phyloP scores from a whole-genome alignment of 805 yeast genomes.

The Yarrowia osloensis region DNA sequence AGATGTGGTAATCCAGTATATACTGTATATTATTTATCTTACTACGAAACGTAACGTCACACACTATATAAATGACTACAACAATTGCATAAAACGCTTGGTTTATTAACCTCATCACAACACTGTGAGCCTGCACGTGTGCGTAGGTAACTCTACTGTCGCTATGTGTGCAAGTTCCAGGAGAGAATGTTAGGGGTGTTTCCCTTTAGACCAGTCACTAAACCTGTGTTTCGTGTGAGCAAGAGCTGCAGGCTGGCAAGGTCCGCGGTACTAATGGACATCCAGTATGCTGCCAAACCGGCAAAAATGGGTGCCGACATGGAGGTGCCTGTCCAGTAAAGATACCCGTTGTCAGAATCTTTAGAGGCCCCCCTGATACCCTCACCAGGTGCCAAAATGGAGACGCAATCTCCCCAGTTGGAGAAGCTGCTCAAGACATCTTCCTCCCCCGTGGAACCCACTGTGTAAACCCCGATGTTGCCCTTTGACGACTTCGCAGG shows the following conservation, averaged over 20 bases:
- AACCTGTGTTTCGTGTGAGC: not conserved
- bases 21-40: constrained; percentile 24
- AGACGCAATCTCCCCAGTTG: constrained; percentile 89
- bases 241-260: not conserved
- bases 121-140: not conserved
- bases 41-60: too few relatives aligned
- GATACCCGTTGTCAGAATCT: constrained; percentile 32
- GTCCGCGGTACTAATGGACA: not conserved
- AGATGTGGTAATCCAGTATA: constrained; percentile 41
- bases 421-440: constrained; percentile 75
- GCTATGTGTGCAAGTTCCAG: not conserved
- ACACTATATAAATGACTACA: too few relatives aligned
- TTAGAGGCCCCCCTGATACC: constrained; percentile 60
- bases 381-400: constrained; percentile 82
- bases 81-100: too few relatives aligned
- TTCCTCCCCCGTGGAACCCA: constrained; percentile 84
- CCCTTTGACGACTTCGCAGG: constrained; percentile 69
- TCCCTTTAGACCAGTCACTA: not conserved
- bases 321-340: constrained; percentile 65
- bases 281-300: constrained; percentile 83
- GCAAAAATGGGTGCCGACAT: constrained; percentile 97
- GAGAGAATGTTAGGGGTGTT: not conserved
- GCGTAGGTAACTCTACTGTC: not conserved
- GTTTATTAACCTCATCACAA: too few relatives aligned
- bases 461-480: constrained; percentile 60